Evolutionary conservation across 257 asterid genomes (phyloP), one percentile per base, ranked within the genome.

Genomic region (Jacaranda copaia): DNA sequence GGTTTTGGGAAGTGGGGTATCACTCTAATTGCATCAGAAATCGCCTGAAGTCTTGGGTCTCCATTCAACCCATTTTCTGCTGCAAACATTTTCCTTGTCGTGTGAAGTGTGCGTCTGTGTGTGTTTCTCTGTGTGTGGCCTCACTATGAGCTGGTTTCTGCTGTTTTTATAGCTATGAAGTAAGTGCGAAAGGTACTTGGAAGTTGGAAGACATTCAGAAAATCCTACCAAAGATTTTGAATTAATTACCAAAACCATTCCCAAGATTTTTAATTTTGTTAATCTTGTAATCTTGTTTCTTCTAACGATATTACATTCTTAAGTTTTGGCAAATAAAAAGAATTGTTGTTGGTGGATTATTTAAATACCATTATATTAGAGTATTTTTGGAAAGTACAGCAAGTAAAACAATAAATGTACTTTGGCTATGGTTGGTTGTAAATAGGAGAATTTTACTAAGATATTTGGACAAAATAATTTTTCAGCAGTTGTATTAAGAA

Each of bases 1-100:
- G 87, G 97, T 84, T 90, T 90, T 8, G 98, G 98, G 67, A 92
- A 92, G 81, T 92, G 88, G 56, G 98, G 98, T 78, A 92, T 82
- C 10, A 92, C 97, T 84, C 96, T 87, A 72, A 92, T 90, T 78
- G 96, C 80, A 52, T 92, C 81, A 73, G 95, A 90, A 55, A 92
- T 92, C 55, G 87, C 89, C 62, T 82, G 56, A 72, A 90, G 89
- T 60, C 97, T 89, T 7, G 93, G 88, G 78, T 92, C 98, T 40
- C 92, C 98, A 78, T 81, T 86, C 77, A 92, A 73, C 60, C 98
- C 98, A 85, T 92, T 89, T 81, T 92, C 97, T 59, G 91, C 88
- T 52, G 98, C 97, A 84, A 88, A 90, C 98, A 92, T 72, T 12
- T 36, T 39, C 70, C 48, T 58, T 65, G 6, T 13, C 49, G 19